Evolutionary conservation across 345 rosid genomes (phyloP).

Genomic region (Turritis glabra): DNA sequence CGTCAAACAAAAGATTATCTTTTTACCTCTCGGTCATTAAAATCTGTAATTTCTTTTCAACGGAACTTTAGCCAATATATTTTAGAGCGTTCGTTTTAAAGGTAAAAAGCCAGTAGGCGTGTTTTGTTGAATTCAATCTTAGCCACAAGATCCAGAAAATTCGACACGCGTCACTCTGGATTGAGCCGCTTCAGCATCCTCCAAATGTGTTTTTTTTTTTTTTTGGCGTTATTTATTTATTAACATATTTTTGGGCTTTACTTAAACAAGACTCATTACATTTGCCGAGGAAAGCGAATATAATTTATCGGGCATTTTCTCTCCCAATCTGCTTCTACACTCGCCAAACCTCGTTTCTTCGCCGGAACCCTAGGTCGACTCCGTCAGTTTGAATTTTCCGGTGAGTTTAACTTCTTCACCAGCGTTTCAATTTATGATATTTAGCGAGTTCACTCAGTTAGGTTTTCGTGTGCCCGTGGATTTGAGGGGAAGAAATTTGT

Average conservation of each 20-base stretch:
- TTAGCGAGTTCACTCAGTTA: not conserved
- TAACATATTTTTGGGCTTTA: constrained; percentile 12
- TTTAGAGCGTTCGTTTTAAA: not conserved
- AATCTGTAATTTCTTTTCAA: not conserved
- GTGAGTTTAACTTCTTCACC: constrained; percentile 43
- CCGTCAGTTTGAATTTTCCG: constrained; percentile 52
- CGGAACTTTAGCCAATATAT: not conserved
- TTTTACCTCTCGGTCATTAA: constrained; percentile 10
- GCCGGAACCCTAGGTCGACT: constrained; percentile 82
- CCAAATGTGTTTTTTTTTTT: not conserved
- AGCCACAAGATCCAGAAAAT: constrained; percentile 23
- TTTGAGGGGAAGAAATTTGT: not conserved
- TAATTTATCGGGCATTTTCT: constrained; percentile 18
- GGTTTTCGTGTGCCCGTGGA: not conserved
- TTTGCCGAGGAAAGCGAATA: constrained; percentile 34
- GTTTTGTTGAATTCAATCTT: not conserved
- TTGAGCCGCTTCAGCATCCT: constrained; percentile 13
- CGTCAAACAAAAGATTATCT: not conserved
- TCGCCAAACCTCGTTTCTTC: constrained; percentile 40
- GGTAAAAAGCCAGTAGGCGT: not conserved
- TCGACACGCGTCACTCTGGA: constrained; percentile 22
- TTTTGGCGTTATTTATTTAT: not conserved
- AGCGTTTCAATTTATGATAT: not conserved
- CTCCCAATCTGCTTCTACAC: constrained; percentile 30
- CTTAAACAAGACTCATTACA: constrained; percentile 24